Evolutionary conservation across 257 asterid genomes (phyloP).

Genomic region (Leonotis leonurus): DNA sequence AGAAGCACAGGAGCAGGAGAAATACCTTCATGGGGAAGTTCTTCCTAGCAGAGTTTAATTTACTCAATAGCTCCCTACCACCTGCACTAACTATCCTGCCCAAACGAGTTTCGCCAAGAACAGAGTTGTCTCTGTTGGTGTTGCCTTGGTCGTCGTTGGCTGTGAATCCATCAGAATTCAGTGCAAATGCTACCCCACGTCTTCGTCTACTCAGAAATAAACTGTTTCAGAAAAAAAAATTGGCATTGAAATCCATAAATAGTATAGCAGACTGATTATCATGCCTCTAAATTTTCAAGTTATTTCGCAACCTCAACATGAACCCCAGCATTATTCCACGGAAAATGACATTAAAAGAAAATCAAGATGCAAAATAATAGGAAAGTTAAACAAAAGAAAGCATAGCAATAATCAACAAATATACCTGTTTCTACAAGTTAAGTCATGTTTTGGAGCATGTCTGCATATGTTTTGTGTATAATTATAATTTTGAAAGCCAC

Average conservation of each 20-base stretch:
- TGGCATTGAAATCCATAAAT: background rate
- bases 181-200: conserved; percentile 46
- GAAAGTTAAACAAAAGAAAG: background rate
- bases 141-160: conserved; percentile 44
- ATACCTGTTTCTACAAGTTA: conserved; percentile 43
- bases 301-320: too few species aligned
- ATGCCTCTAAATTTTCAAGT: too few species aligned
- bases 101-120: conserved; percentile 77
- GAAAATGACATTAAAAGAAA: background rate
- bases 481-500: conserved; percentile 21
- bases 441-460: conserved; percentile 26
- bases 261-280: too few species aligned
- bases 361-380: background rate
- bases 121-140: conserved; percentile 29
- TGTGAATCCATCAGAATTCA: conserved; percentile 66
- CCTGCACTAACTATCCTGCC: conserved; percentile 85
- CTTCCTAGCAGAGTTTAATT: conserved; percentile 76
- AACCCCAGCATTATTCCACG: too few species aligned
- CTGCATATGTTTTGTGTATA: conserved; percentile 20
- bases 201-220: conserved; percentile 22
- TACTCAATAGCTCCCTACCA: conserved; percentile 61
- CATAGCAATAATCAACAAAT: background rate
- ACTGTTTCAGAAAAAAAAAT: conserved; percentile 27
- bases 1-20: conserved; percentile 88
- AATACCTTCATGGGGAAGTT: conserved; percentile 82